Conservation (phyloP, 2,329 filamentous ascomycete genomes). For the Pezicula rhizophila region DNA sequence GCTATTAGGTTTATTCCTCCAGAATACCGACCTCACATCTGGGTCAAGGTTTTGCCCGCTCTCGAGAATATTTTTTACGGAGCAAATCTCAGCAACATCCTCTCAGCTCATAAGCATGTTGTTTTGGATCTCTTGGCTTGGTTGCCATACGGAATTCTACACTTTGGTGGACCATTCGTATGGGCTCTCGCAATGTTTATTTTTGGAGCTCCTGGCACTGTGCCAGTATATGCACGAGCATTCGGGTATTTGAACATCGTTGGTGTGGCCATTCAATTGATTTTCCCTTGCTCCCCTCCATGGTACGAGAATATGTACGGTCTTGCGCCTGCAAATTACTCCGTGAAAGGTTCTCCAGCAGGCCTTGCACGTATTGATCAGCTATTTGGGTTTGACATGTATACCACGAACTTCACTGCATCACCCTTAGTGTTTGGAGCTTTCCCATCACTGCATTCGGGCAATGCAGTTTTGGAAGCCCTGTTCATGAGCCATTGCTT, state of each 20-base stretch:
- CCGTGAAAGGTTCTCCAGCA: conserved; percentile 82
- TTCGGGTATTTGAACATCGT: conserved; percentile 91
- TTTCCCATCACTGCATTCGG: conserved; percentile 89
- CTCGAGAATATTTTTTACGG: conserved; percentile 96
- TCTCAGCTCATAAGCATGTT: conserved; percentile 81
- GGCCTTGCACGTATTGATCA: conserved; percentile 84
- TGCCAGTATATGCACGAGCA: conserved; percentile 76
- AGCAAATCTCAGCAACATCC: conserved; percentile 90
- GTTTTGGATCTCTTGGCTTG: conserved; percentile 84
- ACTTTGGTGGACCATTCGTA: conserved; percentile 81
- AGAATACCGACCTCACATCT: conserved; percentile 86
- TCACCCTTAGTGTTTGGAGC: conserved; percentile 91
- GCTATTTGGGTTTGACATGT: conserved; percentile 86
- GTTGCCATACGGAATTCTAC: conserved; percentile 86
- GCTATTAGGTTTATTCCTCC: conserved; percentile 74
- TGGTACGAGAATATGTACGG: conserved; percentile 97
- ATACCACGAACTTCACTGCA: conserved; percentile 85
- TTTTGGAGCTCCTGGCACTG: conserved; percentile 79
- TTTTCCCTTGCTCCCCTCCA: conserved; percentile 89
- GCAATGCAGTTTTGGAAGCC: conserved; percentile 80
- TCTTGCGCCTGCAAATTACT: conserved; percentile 84
- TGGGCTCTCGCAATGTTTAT: conserved; percentile 77
- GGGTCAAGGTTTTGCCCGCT: conserved; percentile 89
- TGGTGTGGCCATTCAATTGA: conserved; percentile 80
- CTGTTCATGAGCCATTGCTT: conserved; percentile 93